Evolutionary conservation across 441 rosid genomes (phyloP), one percentile per base, ranked within the genome.

Genomic region (Gossypium schwendimanii): DNA sequence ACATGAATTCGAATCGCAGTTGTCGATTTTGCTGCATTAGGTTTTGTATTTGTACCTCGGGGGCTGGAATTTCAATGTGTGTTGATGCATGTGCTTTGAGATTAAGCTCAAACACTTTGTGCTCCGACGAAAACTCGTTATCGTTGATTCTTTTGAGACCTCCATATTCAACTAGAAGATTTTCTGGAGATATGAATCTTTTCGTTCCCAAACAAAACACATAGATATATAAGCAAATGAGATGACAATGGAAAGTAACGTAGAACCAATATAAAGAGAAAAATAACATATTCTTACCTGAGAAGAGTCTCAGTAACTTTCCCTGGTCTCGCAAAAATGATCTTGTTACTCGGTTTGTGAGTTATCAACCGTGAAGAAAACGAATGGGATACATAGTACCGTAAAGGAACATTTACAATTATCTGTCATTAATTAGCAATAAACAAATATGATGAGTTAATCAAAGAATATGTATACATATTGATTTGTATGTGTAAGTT

Each of bases 161-260:
- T 36, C 89, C 93, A 23, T 85, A 87, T 75, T 85, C 84, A 55
- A 78, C 75, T 7, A 86, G 85, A 54, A 84, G 87, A 63, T 84
- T 81, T 73, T 85, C 85, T 4, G 87, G 81, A 14, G 81, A 59
- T 36, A 89, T 78, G 58, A 76, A 82, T 79, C 93, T 89, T 12
- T 59, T 71, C 49, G 24, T 33, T 39, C 26, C n/a, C 73, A 61
- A n/a, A 44, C 10, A 26, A 41, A 66, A 36, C 10, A 53, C 36
- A 50, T 15, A 50, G 6, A 15, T 52, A 15, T 52, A 52, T 12
- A 54, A 10, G 65, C 9, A 23, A 52, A 55, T 15, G 17, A n/a
- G 57, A 63, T 39, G 31, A 47, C 26, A 28, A 23, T 15, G 31
- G 24, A 5, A 15, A 50, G 44, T 12, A 17, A 49, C 2, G 26